Evolutionary conservation across 306 rosid genomes (phyloP).

Genomic region (Medicago arabica): DNA sequence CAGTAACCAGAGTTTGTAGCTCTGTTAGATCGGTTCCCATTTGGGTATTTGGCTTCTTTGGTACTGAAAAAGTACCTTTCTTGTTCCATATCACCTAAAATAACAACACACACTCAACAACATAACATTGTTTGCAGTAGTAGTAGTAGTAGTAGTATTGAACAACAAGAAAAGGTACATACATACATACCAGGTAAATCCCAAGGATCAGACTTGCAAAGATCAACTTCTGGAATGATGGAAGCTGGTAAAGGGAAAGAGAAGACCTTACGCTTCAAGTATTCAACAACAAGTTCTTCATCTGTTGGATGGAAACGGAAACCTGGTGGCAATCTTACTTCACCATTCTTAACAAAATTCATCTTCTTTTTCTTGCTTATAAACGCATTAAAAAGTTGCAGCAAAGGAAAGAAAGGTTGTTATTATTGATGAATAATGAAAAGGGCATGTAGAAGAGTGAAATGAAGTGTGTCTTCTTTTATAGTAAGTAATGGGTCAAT

Average conservation of each 20-base stretch:
- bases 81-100: constrained; percentile 67
- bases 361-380: constrained; percentile 42
- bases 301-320: constrained; percentile 96
- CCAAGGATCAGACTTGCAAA: constrained; percentile 97
- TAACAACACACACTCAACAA: no score
- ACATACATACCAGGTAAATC: constrained; percentile 78
- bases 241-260: constrained; percentile 90
- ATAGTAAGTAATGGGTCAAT: constrained; percentile 73
- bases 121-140: no score
- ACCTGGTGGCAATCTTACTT: constrained; percentile 87
- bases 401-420: neutral
- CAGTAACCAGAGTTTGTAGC: constrained; percentile 90
- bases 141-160: no score
- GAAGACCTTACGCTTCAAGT: constrained; percentile 78
- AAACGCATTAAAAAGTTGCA: neutral
- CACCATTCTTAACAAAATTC: constrained; percentile 74
- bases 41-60: constrained; percentile 88
- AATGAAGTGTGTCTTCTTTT: constrained; percentile 68
- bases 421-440: constrained; percentile 31
- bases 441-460: constrained; percentile 23
- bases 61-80: constrained; percentile 97
- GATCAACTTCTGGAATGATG: constrained; percentile 84
- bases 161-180: no score
- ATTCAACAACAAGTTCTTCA: constrained; percentile 85
- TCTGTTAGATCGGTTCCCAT: constrained; percentile 94